Evolutionary conservation across 2,329 filamentous ascomycete species (phyloP).

Genomic region (Aspergillus awamori): DNA sequence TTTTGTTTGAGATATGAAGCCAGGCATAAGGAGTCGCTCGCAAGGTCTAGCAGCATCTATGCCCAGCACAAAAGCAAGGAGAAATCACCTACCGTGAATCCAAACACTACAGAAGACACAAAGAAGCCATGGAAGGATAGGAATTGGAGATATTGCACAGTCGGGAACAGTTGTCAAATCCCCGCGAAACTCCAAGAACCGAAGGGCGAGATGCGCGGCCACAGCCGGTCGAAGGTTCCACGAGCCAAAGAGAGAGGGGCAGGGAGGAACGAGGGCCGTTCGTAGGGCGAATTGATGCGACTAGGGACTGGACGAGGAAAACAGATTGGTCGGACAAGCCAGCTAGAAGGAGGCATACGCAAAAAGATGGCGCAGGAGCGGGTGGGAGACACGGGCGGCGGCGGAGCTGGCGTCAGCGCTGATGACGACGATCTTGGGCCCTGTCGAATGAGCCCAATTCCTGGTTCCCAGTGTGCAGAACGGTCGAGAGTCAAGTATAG

Average conservation of each 20-base stretch:
- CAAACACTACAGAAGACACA: neutral
- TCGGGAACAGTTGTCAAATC: slow-evolving; percentile 5
- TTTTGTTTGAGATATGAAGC: neutral
- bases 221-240: slow-evolving; percentile 1
- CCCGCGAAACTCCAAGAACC: neutral
- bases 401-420: slow-evolving; percentile 18
- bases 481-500: neutral
- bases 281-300: slow-evolving; percentile 1
- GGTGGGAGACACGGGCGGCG: slow-evolving; percentile 16
- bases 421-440: slow-evolving; percentile 11
- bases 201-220: slow-evolving; percentile 1
- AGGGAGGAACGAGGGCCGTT: neutral
- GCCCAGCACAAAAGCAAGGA: neutral
- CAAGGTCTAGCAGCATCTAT: neutral
- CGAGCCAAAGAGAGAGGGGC: neutral
- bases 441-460: neutral
- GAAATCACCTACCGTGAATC: neutral
- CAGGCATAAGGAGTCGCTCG: neutral
- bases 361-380: slow-evolving; percentile 16
- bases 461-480: neutral
- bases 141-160: neutral
- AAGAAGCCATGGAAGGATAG: neutral
- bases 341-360: slow-evolving; percentile 11
- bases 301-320: neutral
- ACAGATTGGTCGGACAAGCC: slow-evolving; percentile 4